A percentile compares a stretch with the other conserved stretches of the same genome.
Evolutionary conservation across 768 basidiomycete species (phyloP).

Genomic region (Boletus subparvulus): DNA sequence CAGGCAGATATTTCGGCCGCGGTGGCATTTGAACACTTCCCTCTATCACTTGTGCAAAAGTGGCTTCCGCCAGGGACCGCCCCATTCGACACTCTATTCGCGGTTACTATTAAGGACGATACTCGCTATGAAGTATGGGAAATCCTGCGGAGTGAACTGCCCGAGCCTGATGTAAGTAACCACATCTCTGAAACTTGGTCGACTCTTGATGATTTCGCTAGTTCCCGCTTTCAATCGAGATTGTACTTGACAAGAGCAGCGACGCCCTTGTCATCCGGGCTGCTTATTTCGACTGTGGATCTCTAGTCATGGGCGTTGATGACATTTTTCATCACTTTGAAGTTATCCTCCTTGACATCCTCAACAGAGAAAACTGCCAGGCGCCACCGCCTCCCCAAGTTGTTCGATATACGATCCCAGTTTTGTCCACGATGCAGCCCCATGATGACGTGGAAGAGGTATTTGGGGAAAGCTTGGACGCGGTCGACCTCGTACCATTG

Average conservation of each 20-base stretch:
- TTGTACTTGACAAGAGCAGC: slow-evolving; percentile 23
- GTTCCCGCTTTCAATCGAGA: slow-evolving; percentile 26
- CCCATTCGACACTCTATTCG: slow-evolving; percentile 34
- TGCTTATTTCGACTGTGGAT: slow-evolving; percentile 24
- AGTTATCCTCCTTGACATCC: slow-evolving; percentile 18
- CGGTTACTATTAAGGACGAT: slow-evolving; percentile 27
- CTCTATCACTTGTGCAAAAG: slow-evolving; percentile 31
- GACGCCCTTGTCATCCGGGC: slow-evolving; percentile 19
- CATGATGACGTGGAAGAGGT: not conserved
- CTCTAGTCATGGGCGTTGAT: slow-evolving; percentile 16
- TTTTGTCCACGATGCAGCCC: not conserved
- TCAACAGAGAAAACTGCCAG: slow-evolving; percentile 7
- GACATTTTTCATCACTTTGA: slow-evolving; percentile 27
- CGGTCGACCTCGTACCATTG: slow-evolving; percentile 8
- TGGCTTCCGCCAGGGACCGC: slow-evolving; percentile 27
- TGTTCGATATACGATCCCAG: not conserved
- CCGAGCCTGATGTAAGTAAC: slow-evolving; percentile 32
- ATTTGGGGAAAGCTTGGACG: not conserved
- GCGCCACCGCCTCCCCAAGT: not conserved
- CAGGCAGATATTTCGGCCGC: slow-evolving; percentile 30
- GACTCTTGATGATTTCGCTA: slow-evolving; percentile 4
- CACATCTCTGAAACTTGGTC: not conserved
- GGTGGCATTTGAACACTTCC: slow-evolving; percentile 31
- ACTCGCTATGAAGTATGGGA: slow-evolving; percentile 22
- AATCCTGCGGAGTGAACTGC: slow-evolving; percentile 29